Evolutionary conservation across 2,329 filamentous ascomycete species (phyloP).

Genomic region (Mycosphaerella sp.): DNA sequence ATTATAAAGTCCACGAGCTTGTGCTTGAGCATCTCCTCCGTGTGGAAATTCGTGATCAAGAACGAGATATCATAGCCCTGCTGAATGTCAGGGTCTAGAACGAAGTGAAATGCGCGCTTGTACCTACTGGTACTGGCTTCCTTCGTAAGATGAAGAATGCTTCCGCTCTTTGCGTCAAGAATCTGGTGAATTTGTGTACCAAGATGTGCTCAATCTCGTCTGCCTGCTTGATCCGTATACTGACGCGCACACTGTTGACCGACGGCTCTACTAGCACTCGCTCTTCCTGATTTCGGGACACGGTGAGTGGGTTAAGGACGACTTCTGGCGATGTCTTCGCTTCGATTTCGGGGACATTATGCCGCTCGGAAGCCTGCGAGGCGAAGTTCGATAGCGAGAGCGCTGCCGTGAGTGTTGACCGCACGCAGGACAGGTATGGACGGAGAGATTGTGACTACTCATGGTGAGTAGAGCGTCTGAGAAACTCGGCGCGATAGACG

Average conservation of each 20-base stretch:
- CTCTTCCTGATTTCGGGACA: conserved; percentile 96
- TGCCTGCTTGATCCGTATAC: conserved; percentile 98
- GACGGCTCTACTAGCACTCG: conserved; percentile 92
- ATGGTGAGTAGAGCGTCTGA: conserved; percentile 10
- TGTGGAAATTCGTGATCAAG: conserved; percentile 97
- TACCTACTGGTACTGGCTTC: conserved; percentile 81
- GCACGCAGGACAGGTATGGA: conserved; percentile 93
- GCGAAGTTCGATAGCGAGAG: conserved; percentile 95
- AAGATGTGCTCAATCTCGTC: conserved; percentile 98
- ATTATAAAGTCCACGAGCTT: conserved; percentile 99
- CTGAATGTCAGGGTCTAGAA: conserved; percentile 14
- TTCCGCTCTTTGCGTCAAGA: conserved; percentile 92
- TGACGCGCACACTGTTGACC: conserved; percentile 93
- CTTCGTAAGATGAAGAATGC: conserved; percentile 93
- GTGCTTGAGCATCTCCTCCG: conserved; percentile 97
- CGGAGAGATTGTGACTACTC: conserved; percentile 92
- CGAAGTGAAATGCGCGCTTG: neutral
- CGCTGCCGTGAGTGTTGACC: conserved; percentile 87
- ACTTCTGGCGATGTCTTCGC: conserved; percentile 89
- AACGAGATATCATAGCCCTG: conserved; percentile 98
- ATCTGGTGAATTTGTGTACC: conserved; percentile 96
- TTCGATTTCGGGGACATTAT: conserved; percentile 98
- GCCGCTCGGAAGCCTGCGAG: conserved; percentile 89
- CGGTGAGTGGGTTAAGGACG: conserved; percentile 79
- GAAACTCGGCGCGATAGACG: neutral